Base-by-base conservation (phyloP, 164 flowering plant genomes). In the Santalum album region DNA sequence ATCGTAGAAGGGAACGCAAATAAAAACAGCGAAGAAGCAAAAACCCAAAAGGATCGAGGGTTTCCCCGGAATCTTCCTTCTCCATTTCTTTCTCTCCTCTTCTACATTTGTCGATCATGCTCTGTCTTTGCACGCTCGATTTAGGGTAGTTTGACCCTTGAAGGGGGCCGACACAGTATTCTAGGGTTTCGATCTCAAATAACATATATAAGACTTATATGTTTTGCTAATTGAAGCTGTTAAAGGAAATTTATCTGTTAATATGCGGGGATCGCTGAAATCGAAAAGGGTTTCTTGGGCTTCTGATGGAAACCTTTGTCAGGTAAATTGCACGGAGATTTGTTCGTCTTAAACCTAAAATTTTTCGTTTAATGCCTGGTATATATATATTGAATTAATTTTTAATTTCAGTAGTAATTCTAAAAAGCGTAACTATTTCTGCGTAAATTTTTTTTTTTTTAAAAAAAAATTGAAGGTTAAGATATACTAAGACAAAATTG, bases 271-370 rank as follows among this genome's bases (percentile, higher is more conserved):
- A 77, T 71, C 64, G 77, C 68, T 66, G 75, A 90, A 81, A 84
- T 73, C 81, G 58, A 87, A 83, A 77, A 78, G 83, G 68, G 76
- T 89, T 71, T 73, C 83, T 25, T 89, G 97, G 97, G 76, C 91
- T 40, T 58, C 97, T 22, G 88, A 83, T 75, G 76, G 58, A 50
- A 76, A 76, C 63, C 92, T 89, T 65, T 79, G 95, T 79, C 87
- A 86, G 97, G 97, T 89, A 88, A 58, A 69, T 59, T 57, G 15
- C 53, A 1, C 6, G 38, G 15, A 32, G 18, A 38, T 20, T 22
- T 45, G 49, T 21, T 45, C 3, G 9, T 22, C 11, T 22, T 20
- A 45, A 45, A 10, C 49, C 24, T 25, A 9, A 29, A 29, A n/a
- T n/a, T n/a, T n/a, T n/a, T n/a, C n/a, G 34, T 29, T 29, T 29